Percentiles rank a stretch among this genome's conserved stretches.
Conservation (phyloP, 1,139 yeast species). For the Saccharomyces hybrid region DNA sequence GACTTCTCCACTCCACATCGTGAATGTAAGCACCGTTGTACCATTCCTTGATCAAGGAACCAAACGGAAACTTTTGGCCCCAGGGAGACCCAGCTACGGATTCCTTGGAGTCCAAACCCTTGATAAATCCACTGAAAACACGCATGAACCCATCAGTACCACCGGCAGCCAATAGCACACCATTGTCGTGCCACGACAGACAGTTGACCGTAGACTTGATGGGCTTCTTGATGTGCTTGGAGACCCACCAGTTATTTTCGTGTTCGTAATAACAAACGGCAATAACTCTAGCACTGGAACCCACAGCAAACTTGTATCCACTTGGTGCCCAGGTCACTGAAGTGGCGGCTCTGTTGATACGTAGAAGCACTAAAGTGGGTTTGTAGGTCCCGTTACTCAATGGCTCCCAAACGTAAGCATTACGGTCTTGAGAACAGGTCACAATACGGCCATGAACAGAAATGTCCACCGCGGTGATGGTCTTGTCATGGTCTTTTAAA, state of each 20-base stretch:
- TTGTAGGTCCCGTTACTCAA: slow-evolving; percentile 54
- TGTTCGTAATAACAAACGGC: slow-evolving; percentile 94
- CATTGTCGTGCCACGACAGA: slow-evolving; percentile 92
- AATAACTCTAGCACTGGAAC: slow-evolving; percentile 87
- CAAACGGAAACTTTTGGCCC: slow-evolving; percentile 96
- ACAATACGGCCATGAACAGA: slow-evolving; percentile 84
- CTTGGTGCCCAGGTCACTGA: slow-evolving; percentile 89
- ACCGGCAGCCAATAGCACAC: slow-evolving; percentile 80
- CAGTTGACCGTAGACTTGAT: slow-evolving; percentile 78
- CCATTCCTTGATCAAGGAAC: slow-evolving; percentile 82
- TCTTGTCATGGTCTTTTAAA: slow-evolving; percentile 81
- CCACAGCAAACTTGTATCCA: slow-evolving; percentile 92
- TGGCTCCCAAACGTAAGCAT: slow-evolving; percentile 94
- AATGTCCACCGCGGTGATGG: slow-evolving; percentile 90
- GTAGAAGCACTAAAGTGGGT: slow-evolving; percentile 84
- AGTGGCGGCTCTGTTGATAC: slow-evolving; percentile 93
- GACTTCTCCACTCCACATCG: slow-evolving; percentile 78
- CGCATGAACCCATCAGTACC: slow-evolving; percentile 93
- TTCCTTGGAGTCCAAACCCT: slow-evolving; percentile 83
- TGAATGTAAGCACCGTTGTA: slow-evolving; percentile 89
- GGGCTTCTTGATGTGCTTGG: slow-evolving; percentile 92
- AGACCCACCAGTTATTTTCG: slow-evolving; percentile 99
- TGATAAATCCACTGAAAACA: slow-evolving; percentile 87
- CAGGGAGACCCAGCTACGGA: slow-evolving; percentile 58
- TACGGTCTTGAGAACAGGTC: slow-evolving; percentile 96